Evolutionary conservation across 1,284 basidiomycete species (phyloP).

Genomic region (Leccinum angustisporum): DNA sequence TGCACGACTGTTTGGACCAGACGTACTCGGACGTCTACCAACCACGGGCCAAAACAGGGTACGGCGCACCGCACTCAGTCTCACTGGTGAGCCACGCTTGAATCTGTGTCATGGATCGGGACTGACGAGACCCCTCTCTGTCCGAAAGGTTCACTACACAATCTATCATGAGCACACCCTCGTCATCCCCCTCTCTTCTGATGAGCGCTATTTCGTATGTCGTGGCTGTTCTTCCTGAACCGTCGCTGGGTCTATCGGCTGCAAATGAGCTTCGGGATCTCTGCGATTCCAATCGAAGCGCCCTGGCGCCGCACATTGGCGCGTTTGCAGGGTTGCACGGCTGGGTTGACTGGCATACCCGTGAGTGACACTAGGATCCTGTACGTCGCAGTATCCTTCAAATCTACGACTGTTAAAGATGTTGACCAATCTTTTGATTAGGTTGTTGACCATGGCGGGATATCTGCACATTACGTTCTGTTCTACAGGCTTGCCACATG

Average conservation of each 20-base stretch:
- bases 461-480: too few species aligned
- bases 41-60: slow-evolving; percentile 63
- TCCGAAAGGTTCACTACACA: slow-evolving; percentile 67
- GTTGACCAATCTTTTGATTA: too few species aligned
- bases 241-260: slow-evolving; percentile 65
- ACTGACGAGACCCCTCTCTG: neutral
- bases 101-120: neutral
- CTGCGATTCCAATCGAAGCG: slow-evolving; percentile 82
- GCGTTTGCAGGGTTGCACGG: slow-evolving; percentile 82
- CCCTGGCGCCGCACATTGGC: slow-evolving; percentile 76
- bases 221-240: slow-evolving; percentile 67
- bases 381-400: slow-evolving; percentile 21
- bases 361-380: slow-evolving; percentile 42
- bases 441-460: too few species aligned
- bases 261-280: slow-evolving; percentile 81
- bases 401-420: too few species aligned
- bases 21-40: slow-evolving; percentile 67
- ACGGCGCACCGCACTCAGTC: slow-evolving; percentile 66
- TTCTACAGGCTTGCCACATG: too few species aligned
- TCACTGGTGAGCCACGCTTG: slow-evolving; percentile 58
- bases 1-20: slow-evolving; percentile 65
- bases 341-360: slow-evolving; percentile 69
- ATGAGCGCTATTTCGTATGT: slow-evolving; percentile 57
- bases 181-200: slow-evolving; percentile 34
- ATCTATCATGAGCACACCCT: slow-evolving; percentile 39